These are phyloP conservation scores for Wakefieldia striispora DNA, from an alignment of 768 basidiomycete genomes.

Conservation along the genomic window DNA sequence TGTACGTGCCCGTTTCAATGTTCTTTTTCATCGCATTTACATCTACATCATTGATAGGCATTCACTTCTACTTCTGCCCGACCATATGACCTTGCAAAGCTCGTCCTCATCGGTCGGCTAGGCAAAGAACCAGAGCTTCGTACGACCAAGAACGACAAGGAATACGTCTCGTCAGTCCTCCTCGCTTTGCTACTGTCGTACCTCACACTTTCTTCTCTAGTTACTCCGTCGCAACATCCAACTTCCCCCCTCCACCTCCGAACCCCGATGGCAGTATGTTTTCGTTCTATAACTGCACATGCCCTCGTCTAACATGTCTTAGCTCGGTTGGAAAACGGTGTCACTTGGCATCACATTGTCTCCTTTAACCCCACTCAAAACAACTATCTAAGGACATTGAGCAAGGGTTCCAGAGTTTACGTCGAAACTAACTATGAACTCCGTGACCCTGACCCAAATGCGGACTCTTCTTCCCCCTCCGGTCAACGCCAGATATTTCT, in stretches of 20 bases:
- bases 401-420: conserved; percentile 73
- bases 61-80: conserved; percentile 62
- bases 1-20: conserved; percentile 37
- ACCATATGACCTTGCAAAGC: conserved; percentile 65
- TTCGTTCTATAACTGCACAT: background rate
- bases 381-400: conserved; percentile 60
- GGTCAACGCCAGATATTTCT: conserved; percentile 84
- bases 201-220: conserved; percentile 37
- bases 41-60: conserved; percentile 43
- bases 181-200: background rate
- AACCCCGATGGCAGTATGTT: conserved; percentile 61
- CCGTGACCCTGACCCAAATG: conserved; percentile 63
- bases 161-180: conserved; percentile 66
- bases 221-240: conserved; percentile 75
- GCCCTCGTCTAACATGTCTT: background rate
- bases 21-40: background rate
- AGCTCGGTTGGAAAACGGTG: conserved; percentile 52
- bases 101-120: conserved; percentile 74
- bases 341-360: conserved; percentile 76
- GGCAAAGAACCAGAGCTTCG: conserved; percentile 69
- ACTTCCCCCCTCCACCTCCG: conserved; percentile 54
- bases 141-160: conserved; percentile 68
- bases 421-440: conserved; percentile 80
- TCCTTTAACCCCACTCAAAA: conserved; percentile 67
- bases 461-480: conserved; percentile 63